Percentiles rank a stretch among this genome's conserved stretches.
Conservation (phyloP, 2,329 filamentous ascomycete genomes). For the Epichloe baconii region DNA sequence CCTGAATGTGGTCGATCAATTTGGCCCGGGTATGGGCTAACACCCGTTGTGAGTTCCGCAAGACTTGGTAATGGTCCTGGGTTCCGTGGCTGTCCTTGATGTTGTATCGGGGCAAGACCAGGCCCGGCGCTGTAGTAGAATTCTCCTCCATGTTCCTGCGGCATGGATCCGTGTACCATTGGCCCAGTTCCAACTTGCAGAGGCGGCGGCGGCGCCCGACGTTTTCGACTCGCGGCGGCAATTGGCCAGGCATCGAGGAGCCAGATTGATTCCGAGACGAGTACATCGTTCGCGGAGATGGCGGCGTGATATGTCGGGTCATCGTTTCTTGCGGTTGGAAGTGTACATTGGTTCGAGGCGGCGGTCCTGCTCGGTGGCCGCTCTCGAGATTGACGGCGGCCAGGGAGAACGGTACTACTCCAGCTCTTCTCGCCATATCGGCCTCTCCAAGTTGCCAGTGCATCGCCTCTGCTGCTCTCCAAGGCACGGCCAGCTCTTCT, state of each 20-base stretch:
- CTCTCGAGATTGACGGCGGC: slow-evolving; percentile 40
- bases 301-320: slow-evolving; percentile 28
- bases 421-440: slow-evolving; percentile 88
- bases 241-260: slow-evolving; percentile 21
- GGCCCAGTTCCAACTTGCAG: slow-evolving; percentile 10
- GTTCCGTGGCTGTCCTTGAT: slow-evolving; percentile 24
- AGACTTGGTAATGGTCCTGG: slow-evolving; percentile 43
- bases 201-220: slow-evolving; percentile 18
- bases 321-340: slow-evolving; percentile 34
- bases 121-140: slow-evolving; percentile 20
- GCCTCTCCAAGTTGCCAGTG: slow-evolving; percentile 92
- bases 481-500: slow-evolving; percentile 88
- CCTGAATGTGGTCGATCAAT: slow-evolving; percentile 20
- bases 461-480: slow-evolving; percentile 94
- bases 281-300: slow-evolving; percentile 29
- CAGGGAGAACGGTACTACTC: slow-evolving; percentile 75
- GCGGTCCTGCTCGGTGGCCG: slow-evolving; percentile 25
- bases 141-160: slow-evolving; percentile 15
- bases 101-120: slow-evolving; percentile 41
- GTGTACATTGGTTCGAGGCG: slow-evolving; percentile 26
- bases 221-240: slow-evolving; percentile 13
- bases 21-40: slow-evolving; percentile 47
- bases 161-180: slow-evolving; percentile 14
- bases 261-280: slow-evolving; percentile 21
- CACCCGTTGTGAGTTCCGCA: slow-evolving; percentile 49